Percentiles rank a stretch among this genome's conserved stretches.
Conservation (phyloP, 2,329 filamentous ascomycete genomes). For the Ilyonectria sp. region DNA sequence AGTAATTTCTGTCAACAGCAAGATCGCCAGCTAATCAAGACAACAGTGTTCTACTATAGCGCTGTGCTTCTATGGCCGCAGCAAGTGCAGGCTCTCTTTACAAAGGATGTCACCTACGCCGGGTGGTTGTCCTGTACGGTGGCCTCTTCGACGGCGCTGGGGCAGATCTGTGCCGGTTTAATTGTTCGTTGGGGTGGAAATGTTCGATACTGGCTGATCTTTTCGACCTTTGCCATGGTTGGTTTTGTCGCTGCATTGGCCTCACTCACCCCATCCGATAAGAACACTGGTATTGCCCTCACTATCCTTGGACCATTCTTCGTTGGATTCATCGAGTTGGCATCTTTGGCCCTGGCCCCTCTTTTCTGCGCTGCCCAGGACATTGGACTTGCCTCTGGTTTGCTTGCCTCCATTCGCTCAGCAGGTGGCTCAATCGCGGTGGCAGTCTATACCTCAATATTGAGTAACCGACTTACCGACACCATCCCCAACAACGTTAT, state of each 20-base stretch:
- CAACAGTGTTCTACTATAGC: conserved; percentile 32
- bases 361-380: conserved; percentile 57
- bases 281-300: conserved; percentile 52
- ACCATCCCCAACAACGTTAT: conserved; percentile 55
- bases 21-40: not conserved
- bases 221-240: conserved; percentile 56
- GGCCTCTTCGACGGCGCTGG: conserved; percentile 52
- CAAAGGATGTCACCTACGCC: conserved; percentile 52
- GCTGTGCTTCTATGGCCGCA: conserved; percentile 56
- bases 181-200: conserved; percentile 54
- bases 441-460: conserved; percentile 57
- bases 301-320: conserved; percentile 56
- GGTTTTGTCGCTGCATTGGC: conserved; percentile 54
- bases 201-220: conserved; percentile 55
- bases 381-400: conserved; percentile 58
- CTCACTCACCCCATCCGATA: conserved; percentile 50
- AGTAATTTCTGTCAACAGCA: conserved; percentile 37
- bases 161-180: conserved; percentile 52
- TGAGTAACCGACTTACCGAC: conserved; percentile 54
- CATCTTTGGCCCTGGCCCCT: conserved; percentile 53
- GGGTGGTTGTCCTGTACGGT: conserved; percentile 58
- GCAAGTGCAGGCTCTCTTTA: conserved; percentile 54
- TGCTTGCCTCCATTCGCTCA: conserved; percentile 57
- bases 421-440: conserved; percentile 56
- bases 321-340: conserved; percentile 55